Evolutionary conservation across 2,329 filamentous ascomycete species (phyloP).

Genomic region (Scortechinia acanthostroma): DNA sequence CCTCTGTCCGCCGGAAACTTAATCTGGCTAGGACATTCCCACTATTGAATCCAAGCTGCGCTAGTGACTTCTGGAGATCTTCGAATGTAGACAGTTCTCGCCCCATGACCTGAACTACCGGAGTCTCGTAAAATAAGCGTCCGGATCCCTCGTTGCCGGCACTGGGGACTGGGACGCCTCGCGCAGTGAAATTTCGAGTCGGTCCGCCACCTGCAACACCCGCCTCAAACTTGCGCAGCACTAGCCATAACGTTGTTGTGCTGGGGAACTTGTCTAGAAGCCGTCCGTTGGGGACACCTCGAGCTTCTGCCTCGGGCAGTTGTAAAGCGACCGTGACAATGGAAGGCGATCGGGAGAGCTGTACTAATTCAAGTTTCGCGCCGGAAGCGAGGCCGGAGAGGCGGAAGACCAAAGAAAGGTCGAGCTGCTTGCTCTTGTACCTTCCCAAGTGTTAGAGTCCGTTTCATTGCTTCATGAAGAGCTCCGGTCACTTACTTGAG

Average conservation of each 20-base stretch:
- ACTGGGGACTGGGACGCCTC: conserved; percentile 60
- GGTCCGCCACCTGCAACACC: conserved; percentile 51
- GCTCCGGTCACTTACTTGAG: conserved; percentile 58
- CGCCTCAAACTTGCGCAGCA: conserved; percentile 84
- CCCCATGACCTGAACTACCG: conserved; percentile 76
- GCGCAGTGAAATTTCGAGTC: conserved; percentile 74
- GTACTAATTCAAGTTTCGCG: conserved; percentile 86
- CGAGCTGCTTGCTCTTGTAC: conserved; percentile 76
- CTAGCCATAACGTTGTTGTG: conserved; percentile 80
- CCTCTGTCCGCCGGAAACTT: conserved; percentile 68
- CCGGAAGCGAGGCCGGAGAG: conserved; percentile 76
- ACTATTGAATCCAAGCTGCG: conserved; percentile 78
- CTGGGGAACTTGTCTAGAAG: conserved; percentile 81
- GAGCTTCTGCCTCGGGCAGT: conserved; percentile 66
- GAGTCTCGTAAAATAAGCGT: conserved; percentile 80
- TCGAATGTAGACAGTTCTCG: conserved; percentile 69
- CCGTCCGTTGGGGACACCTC: conserved; percentile 54
- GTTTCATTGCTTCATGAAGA: not conserved
- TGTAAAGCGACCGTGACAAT: conserved; percentile 85
- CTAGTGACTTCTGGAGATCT: conserved; percentile 82
- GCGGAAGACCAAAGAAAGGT: conserved; percentile 78
- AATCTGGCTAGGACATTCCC: conserved; percentile 76
- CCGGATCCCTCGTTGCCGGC: conserved; percentile 53
- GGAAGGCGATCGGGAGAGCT: conserved; percentile 76
- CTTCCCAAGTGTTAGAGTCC: conserved; percentile 27